Base-by-base conservation (phyloP, 805 yeast genomes). In the Scheffersomyces ergatensis region DNA sequence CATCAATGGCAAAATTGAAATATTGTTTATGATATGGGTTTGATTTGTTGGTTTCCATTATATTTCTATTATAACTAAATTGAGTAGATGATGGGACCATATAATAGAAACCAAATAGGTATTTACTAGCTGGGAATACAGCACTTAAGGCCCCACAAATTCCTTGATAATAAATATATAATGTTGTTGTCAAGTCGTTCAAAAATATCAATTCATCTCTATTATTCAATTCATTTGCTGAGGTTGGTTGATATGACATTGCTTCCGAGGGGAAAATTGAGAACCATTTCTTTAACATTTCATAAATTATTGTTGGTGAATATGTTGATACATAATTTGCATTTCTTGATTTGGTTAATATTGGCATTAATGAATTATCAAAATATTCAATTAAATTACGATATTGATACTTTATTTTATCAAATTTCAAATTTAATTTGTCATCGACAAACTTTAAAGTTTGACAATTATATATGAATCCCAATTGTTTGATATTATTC, bases 141-240 rank as follows among this genome's bases (percentile, higher is more conserved):
- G 62, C 38, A 33, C 57, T 54, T 33, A 60, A 47, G 17, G 54
- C 46, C 2, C 53, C 55, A 2, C 57, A 51, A 13, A 59, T 37
- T 13, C 54, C 47, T 37, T 39, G 46, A 41, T 51, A 56, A 44
- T 59, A 60, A 37, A 50, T 42, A 34, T 44, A 50, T 18, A 60
- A 32, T 4, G 58, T 48, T 2, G 53, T 47, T 14, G 51, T 36
- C 20, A 60, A 45, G 24, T 50, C 50, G 14, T 46, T 39, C 11
- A 48, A 23, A 23, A 47, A 44, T 8, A 20, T 29, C 7, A 40
- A 44, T 27, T 49, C 47, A 8, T 42, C 43, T 5, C 44, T 36
- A 17, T 27, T 13, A 20, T 33, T 24, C 8, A 34, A 15, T 5
- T 7, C 6, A n/a, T 33, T 14, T 16, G 20, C 18, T 4, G n/a